Percentiles rank a stretch among this genome's conserved stretches.
phyloP scores from a whole-genome alignment of 192 early-diverging fungal genomes.

The Backusella sp. region DNA sequence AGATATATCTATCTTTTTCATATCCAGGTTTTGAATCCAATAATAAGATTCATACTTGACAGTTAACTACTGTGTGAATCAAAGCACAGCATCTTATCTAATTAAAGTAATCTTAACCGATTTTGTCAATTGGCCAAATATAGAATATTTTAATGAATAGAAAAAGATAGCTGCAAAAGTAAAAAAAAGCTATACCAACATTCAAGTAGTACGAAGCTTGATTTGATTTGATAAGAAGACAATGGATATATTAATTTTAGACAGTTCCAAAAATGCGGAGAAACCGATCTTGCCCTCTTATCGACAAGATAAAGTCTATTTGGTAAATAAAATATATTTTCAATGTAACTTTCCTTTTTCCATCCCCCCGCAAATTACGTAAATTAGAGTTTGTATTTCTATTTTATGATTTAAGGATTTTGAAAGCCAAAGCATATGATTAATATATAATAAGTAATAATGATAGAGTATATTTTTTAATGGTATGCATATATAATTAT shows the following conservation, averaged over 20 bases:
- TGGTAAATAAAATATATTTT: background rate
- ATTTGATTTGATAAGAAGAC: background rate
- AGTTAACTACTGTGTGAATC: background rate
- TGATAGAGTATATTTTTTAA: background rate
- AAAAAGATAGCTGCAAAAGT: background rate
- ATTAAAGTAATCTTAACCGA: background rate
- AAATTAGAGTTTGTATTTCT: too few relatives aligned
- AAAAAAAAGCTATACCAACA: background rate
- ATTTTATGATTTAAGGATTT: too few relatives aligned
- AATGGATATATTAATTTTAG: conserved; percentile 1
- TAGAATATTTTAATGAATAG: conserved; percentile 3
- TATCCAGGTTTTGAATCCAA: background rate
- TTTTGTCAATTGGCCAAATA: background rate
- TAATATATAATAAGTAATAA: too few relatives aligned
- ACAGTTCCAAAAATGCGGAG: background rate
- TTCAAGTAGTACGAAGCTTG: background rate
- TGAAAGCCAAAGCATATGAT: too few relatives aligned
- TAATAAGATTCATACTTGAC: background rate
- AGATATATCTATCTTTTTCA: background rate
- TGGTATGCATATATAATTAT: background rate
- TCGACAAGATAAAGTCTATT: background rate
- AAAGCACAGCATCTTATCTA: background rate
- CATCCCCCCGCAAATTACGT: background rate
- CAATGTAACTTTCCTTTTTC: background rate
- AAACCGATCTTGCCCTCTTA: too few relatives aligned